Percentiles rank a stretch among this genome's conserved stretches.
phyloP scores from a whole-genome alignment of 129 eudicot genomes.

The carrot (Daucus carota) region DNA sequence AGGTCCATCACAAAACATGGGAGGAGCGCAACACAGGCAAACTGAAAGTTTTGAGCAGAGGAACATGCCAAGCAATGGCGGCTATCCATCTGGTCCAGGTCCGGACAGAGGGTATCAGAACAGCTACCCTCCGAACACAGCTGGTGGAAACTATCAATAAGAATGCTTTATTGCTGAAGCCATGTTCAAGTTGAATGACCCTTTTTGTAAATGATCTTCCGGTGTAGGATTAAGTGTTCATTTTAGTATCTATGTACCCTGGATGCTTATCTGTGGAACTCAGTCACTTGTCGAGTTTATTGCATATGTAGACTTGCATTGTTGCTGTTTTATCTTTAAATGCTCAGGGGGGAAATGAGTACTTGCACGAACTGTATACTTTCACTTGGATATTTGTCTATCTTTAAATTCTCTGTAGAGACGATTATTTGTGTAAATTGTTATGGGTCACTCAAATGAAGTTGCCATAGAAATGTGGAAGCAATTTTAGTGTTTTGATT shows the following conservation, averaged over 20 bases:
- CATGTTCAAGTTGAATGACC: not conserved
- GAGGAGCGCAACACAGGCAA: slow-evolving; percentile 21
- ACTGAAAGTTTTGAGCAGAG: slow-evolving; percentile 28
- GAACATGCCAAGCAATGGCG: slow-evolving; percentile 33
- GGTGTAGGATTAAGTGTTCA: not conserved
- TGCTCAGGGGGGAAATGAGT: not conserved
- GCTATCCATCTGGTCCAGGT: slow-evolving; percentile 39
- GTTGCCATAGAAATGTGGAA: no score
- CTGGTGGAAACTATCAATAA: slow-evolving; percentile 44
- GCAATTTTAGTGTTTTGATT: no score
- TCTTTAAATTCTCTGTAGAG: not conserved
- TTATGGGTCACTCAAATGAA: no score
- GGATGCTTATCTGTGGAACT: not conserved
- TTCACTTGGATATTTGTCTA: not conserved
- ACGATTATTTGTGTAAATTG: not conserved
- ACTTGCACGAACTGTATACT: not conserved
- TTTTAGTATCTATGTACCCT: not conserved
- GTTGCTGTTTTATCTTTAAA: not conserved
- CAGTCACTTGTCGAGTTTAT: not conserved
- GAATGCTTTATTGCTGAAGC: slow-evolving; percentile 4
- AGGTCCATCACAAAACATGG: not conserved
- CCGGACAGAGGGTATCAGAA: slow-evolving; percentile 24
- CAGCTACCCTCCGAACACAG: slow-evolving; percentile 28
- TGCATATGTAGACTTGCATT: not conserved
- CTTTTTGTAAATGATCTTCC: not conserved